phyloP scores from a whole-genome alignment of 495 filamentous ascomycete genomes.

The Parathielavia appendiculata region DNA sequence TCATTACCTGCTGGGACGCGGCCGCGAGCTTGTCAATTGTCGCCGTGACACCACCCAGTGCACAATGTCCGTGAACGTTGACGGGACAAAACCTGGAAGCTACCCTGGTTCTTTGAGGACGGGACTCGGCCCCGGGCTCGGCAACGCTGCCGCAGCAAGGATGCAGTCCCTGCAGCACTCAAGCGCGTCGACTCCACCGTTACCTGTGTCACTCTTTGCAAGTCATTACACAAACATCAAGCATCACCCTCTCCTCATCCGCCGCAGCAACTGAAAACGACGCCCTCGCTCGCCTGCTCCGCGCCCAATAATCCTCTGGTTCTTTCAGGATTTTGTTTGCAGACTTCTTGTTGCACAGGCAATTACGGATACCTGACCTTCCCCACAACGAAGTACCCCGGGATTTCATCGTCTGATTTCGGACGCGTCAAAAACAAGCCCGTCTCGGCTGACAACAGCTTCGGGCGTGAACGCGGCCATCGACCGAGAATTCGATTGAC shows the following conservation, averaged over 20 bases:
- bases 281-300: background rate
- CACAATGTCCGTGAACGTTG: too few relatives aligned
- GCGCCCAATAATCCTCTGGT: too few relatives aligned
- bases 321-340: too few relatives aligned
- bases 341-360: too few relatives aligned
- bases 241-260: background rate
- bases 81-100: too few relatives aligned
- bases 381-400: conserved; percentile 7
- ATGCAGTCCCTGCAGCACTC: background rate
- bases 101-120: too few relatives aligned
- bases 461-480: background rate
- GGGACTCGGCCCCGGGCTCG: conserved; percentile 1
- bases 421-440: conserved; percentile 14
- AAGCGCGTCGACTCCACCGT: conserved; percentile 8
- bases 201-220: background rate
- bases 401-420: conserved; percentile 9
- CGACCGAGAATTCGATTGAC: background rate
- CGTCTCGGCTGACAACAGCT: background rate
- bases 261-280: background rate
- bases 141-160: background rate
- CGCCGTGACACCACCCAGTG: too few relatives aligned
- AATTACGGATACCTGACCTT: too few relatives aligned
- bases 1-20: too few relatives aligned
- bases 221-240: background rate
- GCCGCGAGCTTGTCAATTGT: too few relatives aligned